Conservation (phyloP, 129 eudicot genomes). For the Silybum marianum region DNA sequence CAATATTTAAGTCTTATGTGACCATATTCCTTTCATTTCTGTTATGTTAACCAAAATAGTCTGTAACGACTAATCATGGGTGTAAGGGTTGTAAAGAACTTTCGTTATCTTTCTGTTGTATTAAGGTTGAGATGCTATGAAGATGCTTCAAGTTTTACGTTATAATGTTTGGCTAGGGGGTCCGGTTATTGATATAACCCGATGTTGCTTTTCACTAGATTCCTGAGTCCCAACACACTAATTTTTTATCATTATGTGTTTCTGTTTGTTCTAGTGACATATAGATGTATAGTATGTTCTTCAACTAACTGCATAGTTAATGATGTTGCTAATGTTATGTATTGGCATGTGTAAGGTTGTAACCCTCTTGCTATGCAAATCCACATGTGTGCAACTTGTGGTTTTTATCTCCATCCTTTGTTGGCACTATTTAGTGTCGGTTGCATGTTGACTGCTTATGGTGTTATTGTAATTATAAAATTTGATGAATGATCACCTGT, state of each 20-base stretch:
- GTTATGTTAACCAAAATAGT: neutral
- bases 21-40: neutral
- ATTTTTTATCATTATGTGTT: neutral
- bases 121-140: neutral
- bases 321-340: neutral
- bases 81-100: neutral
- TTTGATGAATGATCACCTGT: conserved; percentile 9
- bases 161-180: neutral
- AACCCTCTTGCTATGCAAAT: too few relatives aligned
- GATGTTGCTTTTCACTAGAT: neutral
- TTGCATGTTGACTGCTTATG: too few relatives aligned
- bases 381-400: too few relatives aligned
- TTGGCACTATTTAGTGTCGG: too few relatives aligned
- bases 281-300: neutral
- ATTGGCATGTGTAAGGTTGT: neutral
- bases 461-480: neutral
- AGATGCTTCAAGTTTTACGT: neutral
- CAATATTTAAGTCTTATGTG: neutral
- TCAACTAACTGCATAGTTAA: neutral
- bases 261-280: neutral
- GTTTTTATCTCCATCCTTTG: too few relatives aligned
- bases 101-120: neutral
- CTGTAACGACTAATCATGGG: neutral
- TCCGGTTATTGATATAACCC: neutral
- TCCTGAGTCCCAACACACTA: neutral